A percentile compares a stretch with the other conserved stretches of the same genome.
These are phyloP conservation scores for Auricularia cornea DNA, from an alignment of 768 basidiomycete genomes.

Conservation along the genomic window DNA sequence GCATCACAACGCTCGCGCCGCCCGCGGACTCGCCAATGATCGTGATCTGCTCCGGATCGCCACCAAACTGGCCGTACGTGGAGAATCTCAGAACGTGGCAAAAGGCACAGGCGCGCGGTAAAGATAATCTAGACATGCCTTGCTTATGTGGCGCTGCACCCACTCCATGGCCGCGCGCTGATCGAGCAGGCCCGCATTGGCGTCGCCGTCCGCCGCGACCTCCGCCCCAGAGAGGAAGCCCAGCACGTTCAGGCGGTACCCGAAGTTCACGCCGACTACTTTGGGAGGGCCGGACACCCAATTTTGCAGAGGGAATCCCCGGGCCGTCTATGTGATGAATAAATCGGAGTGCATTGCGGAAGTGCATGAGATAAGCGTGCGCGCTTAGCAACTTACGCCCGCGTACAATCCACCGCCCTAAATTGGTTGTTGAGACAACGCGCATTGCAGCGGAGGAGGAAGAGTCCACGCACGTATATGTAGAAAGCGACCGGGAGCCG, in stretches of 20 bases:
- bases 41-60: conserved; percentile 22
- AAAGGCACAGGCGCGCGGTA: too few species aligned
- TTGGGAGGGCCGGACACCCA: conserved; percentile 33
- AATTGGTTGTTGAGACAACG: neutral
- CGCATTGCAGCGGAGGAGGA: too few species aligned
- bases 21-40: conserved; percentile 31
- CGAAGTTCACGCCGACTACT: conserved; percentile 32
- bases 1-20: conserved; percentile 37
- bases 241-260: conserved; percentile 23
- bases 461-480: conserved; percentile 26
- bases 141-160: conserved; percentile 30
- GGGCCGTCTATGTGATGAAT: too few species aligned
- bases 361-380: neutral
- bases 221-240: conserved; percentile 26
- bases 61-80: conserved; percentile 21
- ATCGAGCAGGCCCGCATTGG: conserved; percentile 35
- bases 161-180: conserved; percentile 34
- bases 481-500: conserved; percentile 36
- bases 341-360: too few species aligned
- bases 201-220: conserved; percentile 29
- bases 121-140: neutral
- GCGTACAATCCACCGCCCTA: conserved; percentile 37
- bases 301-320: neutral
- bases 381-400: conserved; percentile 18
- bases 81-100: too few species aligned